Conservation (phyloP, 306 rosid species). For the Lathyrus tuberosus region DNA sequence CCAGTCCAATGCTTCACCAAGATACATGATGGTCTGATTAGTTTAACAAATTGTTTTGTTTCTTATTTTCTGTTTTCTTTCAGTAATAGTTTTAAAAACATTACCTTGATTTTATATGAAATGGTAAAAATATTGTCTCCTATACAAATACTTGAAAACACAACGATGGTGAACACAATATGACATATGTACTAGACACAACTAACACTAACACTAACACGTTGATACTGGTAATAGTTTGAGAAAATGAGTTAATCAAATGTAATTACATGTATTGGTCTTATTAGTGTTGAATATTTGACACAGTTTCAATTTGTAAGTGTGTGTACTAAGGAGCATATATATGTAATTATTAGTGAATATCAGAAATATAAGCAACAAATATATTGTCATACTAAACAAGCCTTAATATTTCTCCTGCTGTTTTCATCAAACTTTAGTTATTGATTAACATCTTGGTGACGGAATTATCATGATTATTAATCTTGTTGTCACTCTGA, state of each 20-base stretch:
- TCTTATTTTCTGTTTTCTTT: background rate
- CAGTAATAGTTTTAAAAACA: background rate
- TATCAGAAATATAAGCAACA: no score
- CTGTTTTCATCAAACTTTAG: constrained; percentile 6
- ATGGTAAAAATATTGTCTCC: background rate
- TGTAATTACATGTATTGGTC: background rate
- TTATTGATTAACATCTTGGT: constrained; percentile 1
- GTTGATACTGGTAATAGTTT: background rate
- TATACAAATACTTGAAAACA: background rate
- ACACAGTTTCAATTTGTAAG: no score
- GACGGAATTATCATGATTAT: constrained; percentile 2
- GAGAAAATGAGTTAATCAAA: background rate
- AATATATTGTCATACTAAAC: background rate
- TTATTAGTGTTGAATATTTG: no score
- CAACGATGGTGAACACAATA: background rate
- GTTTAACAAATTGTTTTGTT: background rate
- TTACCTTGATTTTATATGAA: background rate
- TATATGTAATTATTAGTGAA: no score
- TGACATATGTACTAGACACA: background rate
- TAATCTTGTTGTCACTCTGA: constrained; percentile 2
- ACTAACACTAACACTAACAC: background rate
- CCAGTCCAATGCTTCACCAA: background rate
- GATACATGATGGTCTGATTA: background rate
- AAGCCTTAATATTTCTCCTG: background rate
- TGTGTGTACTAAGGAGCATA: no score